Evolutionary conservation across 2,329 filamentous ascomycete genomes (phyloP).

Genomic region (Microsporum ferrugineum): DNA sequence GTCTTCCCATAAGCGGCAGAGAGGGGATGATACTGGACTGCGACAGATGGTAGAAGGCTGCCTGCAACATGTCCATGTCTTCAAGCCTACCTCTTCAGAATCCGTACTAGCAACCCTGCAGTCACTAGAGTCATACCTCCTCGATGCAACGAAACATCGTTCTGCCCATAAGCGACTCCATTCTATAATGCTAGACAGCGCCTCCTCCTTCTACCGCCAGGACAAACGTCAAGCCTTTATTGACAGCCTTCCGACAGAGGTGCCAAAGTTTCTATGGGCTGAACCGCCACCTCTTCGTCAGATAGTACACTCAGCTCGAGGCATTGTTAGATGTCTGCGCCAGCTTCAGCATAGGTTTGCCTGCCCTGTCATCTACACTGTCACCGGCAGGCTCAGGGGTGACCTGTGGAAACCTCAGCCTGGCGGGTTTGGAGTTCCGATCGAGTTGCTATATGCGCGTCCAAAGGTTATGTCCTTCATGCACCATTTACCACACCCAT

Average conservation of each 20-base stretch:
- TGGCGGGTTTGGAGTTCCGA: background rate
- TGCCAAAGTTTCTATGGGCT: constrained; percentile 1
- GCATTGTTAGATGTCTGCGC: constrained; percentile 20
- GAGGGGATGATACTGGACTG: constrained; percentile 10
- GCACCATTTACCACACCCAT: constrained; percentile 28
- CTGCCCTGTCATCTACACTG: constrained; percentile 32
- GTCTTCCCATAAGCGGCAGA: background rate
- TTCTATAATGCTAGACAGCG: constrained; percentile 44
- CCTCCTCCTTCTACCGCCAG: constrained; percentile 46
- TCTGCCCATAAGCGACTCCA: constrained; percentile 39
- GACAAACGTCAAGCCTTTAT: constrained; percentile 37
- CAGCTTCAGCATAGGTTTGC: constrained; percentile 28
- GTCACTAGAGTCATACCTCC: constrained; percentile 40
- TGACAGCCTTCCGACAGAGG: constrained; percentile 11
- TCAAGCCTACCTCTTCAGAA: constrained; percentile 42
- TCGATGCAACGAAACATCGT: constrained; percentile 32
- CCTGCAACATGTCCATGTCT: constrained; percentile 48
- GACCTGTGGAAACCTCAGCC: constrained; percentile 10
- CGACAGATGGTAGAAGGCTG: constrained; percentile 24
- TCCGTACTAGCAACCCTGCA: constrained; percentile 41
- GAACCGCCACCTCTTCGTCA: background rate
- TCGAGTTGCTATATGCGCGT: background rate
- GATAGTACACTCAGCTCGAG: constrained; percentile 1
- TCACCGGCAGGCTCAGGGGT: constrained; percentile 15
- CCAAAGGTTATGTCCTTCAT: constrained; percentile 20